phyloP scores from a whole-genome alignment of 169 alveolate genomes.

The Toxoplasma gondii region DNA sequence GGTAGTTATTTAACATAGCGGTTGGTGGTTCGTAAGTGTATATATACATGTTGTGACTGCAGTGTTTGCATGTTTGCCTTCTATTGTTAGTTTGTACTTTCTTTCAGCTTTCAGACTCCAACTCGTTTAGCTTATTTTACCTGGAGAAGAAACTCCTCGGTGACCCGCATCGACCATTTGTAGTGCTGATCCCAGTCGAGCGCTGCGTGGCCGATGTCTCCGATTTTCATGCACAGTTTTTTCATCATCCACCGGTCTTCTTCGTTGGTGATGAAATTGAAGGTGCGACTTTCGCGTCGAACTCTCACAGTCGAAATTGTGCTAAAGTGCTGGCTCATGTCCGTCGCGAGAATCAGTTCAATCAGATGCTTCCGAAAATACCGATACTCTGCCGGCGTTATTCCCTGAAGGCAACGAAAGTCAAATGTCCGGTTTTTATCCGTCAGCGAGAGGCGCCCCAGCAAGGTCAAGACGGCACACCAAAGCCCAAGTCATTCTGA shows the following conservation, averaged over 20 bases:
- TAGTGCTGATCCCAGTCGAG: conserved; percentile 89
- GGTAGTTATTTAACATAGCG: no score
- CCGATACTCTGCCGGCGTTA: conserved; percentile 76
- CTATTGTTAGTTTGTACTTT: no score
- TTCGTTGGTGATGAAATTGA: conserved; percentile 69
- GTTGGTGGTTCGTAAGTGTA: no score
- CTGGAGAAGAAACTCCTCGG: conserved; percentile 92
- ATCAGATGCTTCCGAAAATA: conserved; percentile 85
- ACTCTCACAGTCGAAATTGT: conserved; percentile 86
- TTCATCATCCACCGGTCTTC: conserved; percentile 87
- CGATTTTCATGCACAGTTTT: conserved; percentile 89
- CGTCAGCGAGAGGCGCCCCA: not conserved
- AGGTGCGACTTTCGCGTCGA: conserved; percentile 50
- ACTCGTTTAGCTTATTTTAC: conserved; percentile 49
- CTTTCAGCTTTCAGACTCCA: no score
- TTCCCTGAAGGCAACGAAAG: conserved; percentile 21
- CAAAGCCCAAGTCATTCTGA: no score
- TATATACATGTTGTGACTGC: no score
- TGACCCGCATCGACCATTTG: conserved; percentile 89
- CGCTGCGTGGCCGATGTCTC: conserved; percentile 94
- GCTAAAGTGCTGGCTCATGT: conserved; percentile 91
- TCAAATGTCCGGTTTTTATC: not conserved
- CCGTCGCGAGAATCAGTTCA: conserved; percentile 92
- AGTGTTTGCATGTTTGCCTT: no score
- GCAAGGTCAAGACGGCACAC: not conserved